Percentiles rank a stretch among this genome's conserved stretches.
Conservation (phyloP, 768 basidiomycete species). For the Daedaleopsis sinensis region DNA sequence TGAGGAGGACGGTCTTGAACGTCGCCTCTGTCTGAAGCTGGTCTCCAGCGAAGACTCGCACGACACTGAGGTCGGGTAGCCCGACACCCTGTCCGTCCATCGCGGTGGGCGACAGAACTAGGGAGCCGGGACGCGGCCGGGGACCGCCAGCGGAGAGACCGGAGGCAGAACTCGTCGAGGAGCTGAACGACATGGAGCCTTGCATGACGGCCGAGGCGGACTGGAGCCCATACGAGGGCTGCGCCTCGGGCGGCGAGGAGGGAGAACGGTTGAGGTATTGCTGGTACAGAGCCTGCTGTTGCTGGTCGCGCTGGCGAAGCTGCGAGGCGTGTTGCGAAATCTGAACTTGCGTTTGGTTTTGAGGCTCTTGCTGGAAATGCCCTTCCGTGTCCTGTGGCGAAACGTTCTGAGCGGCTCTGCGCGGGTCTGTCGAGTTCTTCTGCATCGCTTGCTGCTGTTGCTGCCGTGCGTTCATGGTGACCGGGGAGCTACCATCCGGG, state of each 20-base stretch:
- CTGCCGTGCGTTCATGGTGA: constrained; percentile 54
- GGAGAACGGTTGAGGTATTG: constrained; percentile 90
- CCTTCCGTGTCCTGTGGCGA: constrained; percentile 25
- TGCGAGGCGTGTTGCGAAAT: constrained; percentile 66
- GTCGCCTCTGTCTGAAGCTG: constrained; percentile 92
- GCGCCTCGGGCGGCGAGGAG: constrained; percentile 72
- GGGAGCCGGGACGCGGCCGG: constrained; percentile 75
- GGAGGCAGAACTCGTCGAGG: constrained; percentile 42
- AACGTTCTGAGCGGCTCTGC: constrained; percentile 9
- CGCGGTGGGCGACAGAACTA: constrained; percentile 64
- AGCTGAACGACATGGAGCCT: constrained; percentile 44
- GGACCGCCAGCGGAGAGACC: constrained; percentile 43
- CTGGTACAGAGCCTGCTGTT: constrained; percentile 86
- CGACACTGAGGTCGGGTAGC: constrained; percentile 87
- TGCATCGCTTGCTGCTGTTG: constrained; percentile 58
- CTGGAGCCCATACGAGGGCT: constrained; percentile 75
- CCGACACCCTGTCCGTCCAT: constrained; percentile 63
- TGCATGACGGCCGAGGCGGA: constrained; percentile 71
- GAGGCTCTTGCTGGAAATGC: constrained; percentile 30
- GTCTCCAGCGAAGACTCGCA: constrained; percentile 94
- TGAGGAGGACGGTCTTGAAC: constrained; percentile 96
- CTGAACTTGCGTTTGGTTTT: constrained; percentile 35
- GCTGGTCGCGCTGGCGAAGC: constrained; percentile 85
- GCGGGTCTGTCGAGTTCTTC: constrained; percentile 27
- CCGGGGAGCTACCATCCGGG: constrained; percentile 47